Base-by-base conservation (phyloP, 208 protist genomes). In the Lotmaria passim region DNA sequence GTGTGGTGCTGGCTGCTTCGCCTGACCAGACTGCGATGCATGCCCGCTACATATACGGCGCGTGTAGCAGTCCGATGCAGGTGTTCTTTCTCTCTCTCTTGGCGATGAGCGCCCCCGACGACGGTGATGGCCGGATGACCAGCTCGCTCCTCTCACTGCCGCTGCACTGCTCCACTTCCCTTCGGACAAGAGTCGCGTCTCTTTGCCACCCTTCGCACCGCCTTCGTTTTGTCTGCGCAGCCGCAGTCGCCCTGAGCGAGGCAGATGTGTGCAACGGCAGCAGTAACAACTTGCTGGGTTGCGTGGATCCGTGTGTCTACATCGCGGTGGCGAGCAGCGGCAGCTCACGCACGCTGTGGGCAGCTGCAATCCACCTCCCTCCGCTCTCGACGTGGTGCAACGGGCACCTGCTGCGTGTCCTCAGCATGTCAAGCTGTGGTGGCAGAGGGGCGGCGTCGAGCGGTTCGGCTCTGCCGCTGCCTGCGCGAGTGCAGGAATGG, bases 21-120 rank as follows among this genome's bases (percentile, higher is more conserved):
- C 33, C 48, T 28, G 36, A 10, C 41, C 41, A 44, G 31, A 14
- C 23, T 3, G 55, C 12, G 30, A 19, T 28, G 43, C 39, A 47
- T 15, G 31, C 31, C 19, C 68, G 62, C 31, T 70, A 70, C 41
- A 33, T 77, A 1, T 38, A 77, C 57, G 30, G 36, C 47, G 21
- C 41, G 8, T 30, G 8, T 14, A 17, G 41, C 7, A n/a, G 44
- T 33, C 57, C 46, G 11, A 0, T 77, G 15, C 63, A 28, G 3
- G 46, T 77, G 3, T 36, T 77, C 24, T 77, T 77, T n/a, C 57
- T 77, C 17, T 71, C 71, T 11, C 71, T 77, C 0, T 11, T 69
- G 5, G 53, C 28, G 12, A 38, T 76, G 41, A 33, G 23, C 21
- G 8, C 28, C 11, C 24, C 30, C 11, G 21, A 15, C 11, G 48